A percentile compares a stretch with the other conserved stretches of the same genome.
Conservation (phyloP, 805 yeast genomes). For the Yarrowia keelungensis region DNA sequence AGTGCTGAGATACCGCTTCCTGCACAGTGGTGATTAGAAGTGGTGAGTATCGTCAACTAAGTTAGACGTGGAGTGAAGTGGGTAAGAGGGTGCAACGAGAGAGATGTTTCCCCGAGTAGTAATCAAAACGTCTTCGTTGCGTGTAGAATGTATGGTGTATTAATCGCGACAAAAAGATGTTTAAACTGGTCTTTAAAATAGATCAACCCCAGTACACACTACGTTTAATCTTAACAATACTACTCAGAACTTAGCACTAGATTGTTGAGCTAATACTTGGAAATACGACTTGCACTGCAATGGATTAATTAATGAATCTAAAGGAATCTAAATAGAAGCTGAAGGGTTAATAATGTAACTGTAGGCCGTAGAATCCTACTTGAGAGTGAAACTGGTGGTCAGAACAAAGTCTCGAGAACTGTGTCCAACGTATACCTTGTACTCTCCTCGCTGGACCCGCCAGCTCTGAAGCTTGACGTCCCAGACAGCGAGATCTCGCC, state of each 20-base stretch:
- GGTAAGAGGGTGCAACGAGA: too few species aligned
- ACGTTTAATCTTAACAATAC: too few species aligned
- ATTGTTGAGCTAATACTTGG: too few species aligned
- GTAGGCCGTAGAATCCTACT: background rate
- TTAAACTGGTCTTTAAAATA: too few species aligned
- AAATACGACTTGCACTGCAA: too few species aligned
- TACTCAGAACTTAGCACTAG: too few species aligned
- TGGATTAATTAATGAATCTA: conserved; percentile 23
- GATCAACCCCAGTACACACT: too few species aligned
- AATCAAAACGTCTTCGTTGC: too few species aligned
- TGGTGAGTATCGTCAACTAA: conserved; percentile 1
- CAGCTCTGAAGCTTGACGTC: conserved; percentile 63
- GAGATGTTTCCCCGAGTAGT: too few species aligned
- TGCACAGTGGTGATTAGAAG: conserved; percentile 1
- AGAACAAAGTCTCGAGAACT: conserved; percentile 42
- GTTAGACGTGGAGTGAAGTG: background rate
- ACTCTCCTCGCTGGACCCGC: conserved; percentile 64
- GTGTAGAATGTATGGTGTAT: too few species aligned
- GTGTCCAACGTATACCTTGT: conserved; percentile 59
- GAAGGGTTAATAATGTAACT: background rate
- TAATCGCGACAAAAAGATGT: too few species aligned
- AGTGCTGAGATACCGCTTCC: conserved; percentile 16
- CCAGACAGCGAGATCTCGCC: conserved; percentile 65
- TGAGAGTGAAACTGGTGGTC: conserved; percentile 35
- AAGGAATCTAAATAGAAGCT: conserved; percentile 18